These are phyloP conservation scores for Aristolochia californica DNA, from an alignment of 164 flowering plant genomes.

Conservation along the genomic window DNA sequence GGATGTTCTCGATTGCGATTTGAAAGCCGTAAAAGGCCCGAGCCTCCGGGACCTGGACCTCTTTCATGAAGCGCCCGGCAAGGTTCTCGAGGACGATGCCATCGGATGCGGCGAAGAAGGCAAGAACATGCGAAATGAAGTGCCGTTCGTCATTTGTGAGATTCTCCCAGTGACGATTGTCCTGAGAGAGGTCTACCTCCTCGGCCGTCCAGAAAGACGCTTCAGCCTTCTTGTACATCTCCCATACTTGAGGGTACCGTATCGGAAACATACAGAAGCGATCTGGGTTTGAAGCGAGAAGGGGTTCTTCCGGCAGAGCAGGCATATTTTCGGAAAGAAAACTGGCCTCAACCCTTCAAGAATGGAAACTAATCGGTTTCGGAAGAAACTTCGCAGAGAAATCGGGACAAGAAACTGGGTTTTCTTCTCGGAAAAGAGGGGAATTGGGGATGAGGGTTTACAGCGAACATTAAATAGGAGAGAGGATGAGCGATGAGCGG, in stretches of 20 bases:
- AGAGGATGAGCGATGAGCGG: not conserved
- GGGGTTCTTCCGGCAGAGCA: slow-evolving; percentile 60
- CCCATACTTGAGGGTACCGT: slow-evolving; percentile 81
- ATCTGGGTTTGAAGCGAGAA: slow-evolving; percentile 72
- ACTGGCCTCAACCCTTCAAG: not conserved
- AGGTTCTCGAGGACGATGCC: slow-evolving; percentile 89
- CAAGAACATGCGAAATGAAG: slow-evolving; percentile 76
- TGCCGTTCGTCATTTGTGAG: slow-evolving; percentile 42
- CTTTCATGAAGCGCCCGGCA: slow-evolving; percentile 78
- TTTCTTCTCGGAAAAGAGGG: no score
- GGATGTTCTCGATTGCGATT: slow-evolving; percentile 88
- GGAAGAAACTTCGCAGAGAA: not conserved
- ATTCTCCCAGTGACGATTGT: slow-evolving; percentile 53
- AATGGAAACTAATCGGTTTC: not conserved
- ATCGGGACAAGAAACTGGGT: not conserved
- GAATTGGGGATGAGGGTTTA: no score
- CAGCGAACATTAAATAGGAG: not conserved
- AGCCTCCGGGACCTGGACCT: slow-evolving; percentile 76
- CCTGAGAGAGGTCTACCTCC: slow-evolving; percentile 76
- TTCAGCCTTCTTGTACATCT: slow-evolving; percentile 93
- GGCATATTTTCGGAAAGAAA: slow-evolving; percentile 28
- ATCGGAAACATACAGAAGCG: slow-evolving; percentile 95
- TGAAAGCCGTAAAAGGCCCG: slow-evolving; percentile 90
- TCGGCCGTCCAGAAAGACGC: slow-evolving; percentile 96
- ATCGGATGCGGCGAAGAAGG: slow-evolving; percentile 93